phyloP scores from a whole-genome alignment of 2,329 filamentous ascomycete genomes.

The Botrytis deweyae region DNA sequence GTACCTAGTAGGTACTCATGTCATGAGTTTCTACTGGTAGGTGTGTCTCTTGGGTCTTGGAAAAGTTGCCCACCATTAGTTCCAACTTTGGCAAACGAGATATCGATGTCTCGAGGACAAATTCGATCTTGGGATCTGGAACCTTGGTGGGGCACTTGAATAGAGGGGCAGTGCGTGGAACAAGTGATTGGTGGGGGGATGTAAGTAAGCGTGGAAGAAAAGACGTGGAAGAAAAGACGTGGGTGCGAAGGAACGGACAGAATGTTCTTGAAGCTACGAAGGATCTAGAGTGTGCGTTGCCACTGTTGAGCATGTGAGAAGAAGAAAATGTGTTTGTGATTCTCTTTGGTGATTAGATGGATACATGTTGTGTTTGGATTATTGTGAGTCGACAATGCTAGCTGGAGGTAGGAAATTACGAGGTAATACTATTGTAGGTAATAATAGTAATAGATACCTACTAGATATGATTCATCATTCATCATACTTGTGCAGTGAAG shows the following conservation, averaged over 20 bases:
- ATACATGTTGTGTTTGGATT: not conserved
- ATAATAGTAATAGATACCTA: too few species aligned
- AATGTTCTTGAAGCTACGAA: constrained; percentile 1
- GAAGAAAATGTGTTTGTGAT: not conserved
- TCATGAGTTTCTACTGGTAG: not conserved
- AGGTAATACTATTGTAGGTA: too few species aligned
- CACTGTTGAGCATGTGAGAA: not conserved
- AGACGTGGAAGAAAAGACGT: not conserved
- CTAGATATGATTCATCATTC: too few species aligned
- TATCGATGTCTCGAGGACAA: constrained; percentile 2
- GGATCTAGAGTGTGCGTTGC: not conserved
- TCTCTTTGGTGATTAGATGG: not conserved
- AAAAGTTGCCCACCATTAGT: not conserved
- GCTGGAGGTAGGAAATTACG: too few species aligned
- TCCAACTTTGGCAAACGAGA: not conserved
- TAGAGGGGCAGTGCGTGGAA: constrained; percentile 1
- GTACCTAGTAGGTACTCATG: too few species aligned
- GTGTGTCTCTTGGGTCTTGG: not conserved
- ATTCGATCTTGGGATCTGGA: not conserved
- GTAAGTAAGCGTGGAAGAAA: not conserved
- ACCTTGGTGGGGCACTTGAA: not conserved
- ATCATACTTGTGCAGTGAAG: not conserved
- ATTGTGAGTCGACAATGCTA: not conserved
- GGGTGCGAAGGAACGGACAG: not conserved
- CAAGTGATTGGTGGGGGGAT: not conserved